Base-by-base conservation (phyloP, 2,329 filamentous ascomycete species). In the Taxawa tesnikishii region DNA sequence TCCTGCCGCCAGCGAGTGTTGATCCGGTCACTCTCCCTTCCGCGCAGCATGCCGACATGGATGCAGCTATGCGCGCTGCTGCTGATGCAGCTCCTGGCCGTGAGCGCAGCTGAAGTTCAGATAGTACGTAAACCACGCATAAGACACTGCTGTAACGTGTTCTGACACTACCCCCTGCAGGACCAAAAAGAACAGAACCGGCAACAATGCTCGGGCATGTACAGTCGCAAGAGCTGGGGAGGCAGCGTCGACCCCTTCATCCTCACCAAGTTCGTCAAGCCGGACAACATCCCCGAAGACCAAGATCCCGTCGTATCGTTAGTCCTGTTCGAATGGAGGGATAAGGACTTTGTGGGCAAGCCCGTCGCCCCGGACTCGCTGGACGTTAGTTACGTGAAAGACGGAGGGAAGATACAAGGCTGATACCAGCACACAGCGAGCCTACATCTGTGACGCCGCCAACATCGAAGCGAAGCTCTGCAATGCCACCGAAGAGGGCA, bases 131-230 rank as follows among this genome's bases (percentile, higher is more conserved):
- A 7, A 24, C 18, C 16, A 15, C 12, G 12, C 2, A 23, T 23
- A 23, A n/a, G 19, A 8, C 8, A n/a, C n/a, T n/a, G n/a, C n/a
- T n/a, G 19, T n/a, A 8, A 3, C 8, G n/a, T 23, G 19, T 23
- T 28, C 34, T 37, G 14, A 37, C 19, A n/a, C 7, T n/a, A 15
- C n/a, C 4, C 7, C 5, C 25, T 38, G 19, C 38, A 92, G 83
- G 79, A 83, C 55, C 70, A 90, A 53, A 73, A 75, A 34, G 73
- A 82, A 31, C 70, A 78, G 21, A 81, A 88, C 50, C 69, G 75
- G 50, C 82, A 94, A 62, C 73, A 79, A 72, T 94, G 88, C 63
- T 64, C 68, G 65, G 84, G 88, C 62, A 94, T 96, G 87, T 96
- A 94, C 65, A 87, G 82, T 61, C 78, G 75, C 53, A 81, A 75